Percentiles rank a stretch among this genome's conserved stretches.
Conservation (phyloP, 2,329 filamentous ascomycete species). For the Hymenoscyphus occultus region DNA sequence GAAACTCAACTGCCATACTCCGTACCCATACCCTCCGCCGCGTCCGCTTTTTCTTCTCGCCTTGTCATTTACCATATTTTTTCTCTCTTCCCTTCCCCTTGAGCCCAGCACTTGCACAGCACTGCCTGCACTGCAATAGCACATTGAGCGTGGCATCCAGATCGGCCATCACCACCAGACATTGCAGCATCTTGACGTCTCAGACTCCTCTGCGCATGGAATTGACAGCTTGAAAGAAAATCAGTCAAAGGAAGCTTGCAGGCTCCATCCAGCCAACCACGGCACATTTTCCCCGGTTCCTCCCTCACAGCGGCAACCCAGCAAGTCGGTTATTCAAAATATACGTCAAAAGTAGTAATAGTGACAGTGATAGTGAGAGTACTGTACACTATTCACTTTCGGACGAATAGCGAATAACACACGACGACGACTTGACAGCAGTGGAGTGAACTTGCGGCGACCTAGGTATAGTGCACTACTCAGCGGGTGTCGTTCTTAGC, state of each 20-base stretch:
- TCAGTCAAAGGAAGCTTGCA: not conserved
- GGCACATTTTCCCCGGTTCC: not conserved
- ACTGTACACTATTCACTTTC: no score
- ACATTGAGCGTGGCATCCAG: not conserved
- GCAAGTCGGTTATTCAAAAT: conserved; percentile 2
- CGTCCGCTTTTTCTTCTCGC: not conserved
- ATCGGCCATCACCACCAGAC: not conserved
- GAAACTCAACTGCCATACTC: not conserved
- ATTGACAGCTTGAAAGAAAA: not conserved
- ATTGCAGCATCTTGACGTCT: not conserved
- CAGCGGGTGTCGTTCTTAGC: conserved; percentile 2
- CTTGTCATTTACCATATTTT: not conserved
- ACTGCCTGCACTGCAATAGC: no score
- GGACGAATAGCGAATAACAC: not conserved
- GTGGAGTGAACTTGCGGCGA: no score
- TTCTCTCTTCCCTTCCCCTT: not conserved
- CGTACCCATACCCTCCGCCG: not conserved
- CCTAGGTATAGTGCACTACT: not conserved
- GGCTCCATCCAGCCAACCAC: conserved; percentile 10
- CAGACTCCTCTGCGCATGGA: conserved; percentile 3
- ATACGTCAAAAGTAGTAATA: no score
- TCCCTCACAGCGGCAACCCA: conserved; percentile 7
- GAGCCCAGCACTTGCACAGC: not conserved
- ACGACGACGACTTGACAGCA: no score
- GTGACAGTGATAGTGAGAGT: no score